These are phyloP conservation scores for Gossypium schwendimanii DNA, from an alignment of 441 rosid species.

Conservation along the genomic window DNA sequence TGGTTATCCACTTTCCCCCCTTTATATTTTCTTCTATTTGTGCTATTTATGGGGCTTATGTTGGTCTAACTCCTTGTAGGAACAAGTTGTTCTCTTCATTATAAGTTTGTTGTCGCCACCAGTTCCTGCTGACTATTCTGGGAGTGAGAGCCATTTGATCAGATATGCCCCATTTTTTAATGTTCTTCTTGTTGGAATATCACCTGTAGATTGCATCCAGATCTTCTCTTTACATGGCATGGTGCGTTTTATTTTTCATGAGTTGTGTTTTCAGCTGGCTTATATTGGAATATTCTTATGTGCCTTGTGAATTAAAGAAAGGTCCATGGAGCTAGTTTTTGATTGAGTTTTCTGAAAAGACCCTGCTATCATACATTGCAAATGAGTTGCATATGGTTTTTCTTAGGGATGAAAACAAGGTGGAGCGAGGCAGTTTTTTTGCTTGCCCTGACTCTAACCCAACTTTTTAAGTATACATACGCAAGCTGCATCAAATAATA, in stretches of 20 bases:
- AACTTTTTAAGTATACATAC: background rate
- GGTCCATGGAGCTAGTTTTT: background rate
- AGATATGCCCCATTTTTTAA: conserved; percentile 69
- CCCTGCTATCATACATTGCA: background rate
- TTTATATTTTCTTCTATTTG: background rate
- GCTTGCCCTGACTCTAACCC: too few species aligned
- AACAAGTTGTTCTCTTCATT: conserved; percentile 68
- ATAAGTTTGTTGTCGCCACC: conserved; percentile 69
- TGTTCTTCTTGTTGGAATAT: conserved; percentile 84
- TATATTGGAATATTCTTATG: background rate
- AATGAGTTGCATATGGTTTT: background rate
- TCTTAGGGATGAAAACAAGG: too few species aligned
- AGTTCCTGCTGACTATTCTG: conserved; percentile 62
- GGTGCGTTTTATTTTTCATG: conserved; percentile 41
- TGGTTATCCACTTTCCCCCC: background rate
- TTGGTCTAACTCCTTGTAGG: conserved; percentile 46
- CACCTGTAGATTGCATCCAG: conserved; percentile 81
- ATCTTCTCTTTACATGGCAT: conserved; percentile 81
- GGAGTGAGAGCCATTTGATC: conserved; percentile 70
- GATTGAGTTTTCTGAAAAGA: background rate
- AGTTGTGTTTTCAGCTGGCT: conserved; percentile 1
- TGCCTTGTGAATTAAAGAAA: background rate
- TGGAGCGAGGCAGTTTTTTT: too few species aligned
- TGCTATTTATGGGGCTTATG: conserved; percentile 11
- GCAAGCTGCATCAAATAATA: background rate